phyloP scores from a whole-genome alignment of 2,329 filamentous ascomycete species.

The Chalaropsis ovoidea region DNA sequence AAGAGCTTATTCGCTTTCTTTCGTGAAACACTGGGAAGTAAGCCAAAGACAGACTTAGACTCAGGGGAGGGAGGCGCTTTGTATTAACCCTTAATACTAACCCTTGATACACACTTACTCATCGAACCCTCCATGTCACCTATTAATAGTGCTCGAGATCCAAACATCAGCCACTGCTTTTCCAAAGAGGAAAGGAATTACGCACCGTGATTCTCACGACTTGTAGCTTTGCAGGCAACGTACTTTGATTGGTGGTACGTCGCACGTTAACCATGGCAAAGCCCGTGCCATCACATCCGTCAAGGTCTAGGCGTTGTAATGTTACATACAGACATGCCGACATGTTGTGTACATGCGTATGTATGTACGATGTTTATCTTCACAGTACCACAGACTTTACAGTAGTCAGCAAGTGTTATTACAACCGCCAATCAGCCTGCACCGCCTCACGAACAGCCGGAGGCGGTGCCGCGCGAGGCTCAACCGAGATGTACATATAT shows the following conservation, averaged over 20 bases:
- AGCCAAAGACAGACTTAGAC: too few species aligned
- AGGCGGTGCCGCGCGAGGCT: not conserved
- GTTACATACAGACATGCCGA: not conserved
- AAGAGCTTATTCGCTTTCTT: not conserved
- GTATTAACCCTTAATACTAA: too few species aligned
- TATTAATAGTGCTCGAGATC: too few species aligned
- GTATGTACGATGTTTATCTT: not conserved
- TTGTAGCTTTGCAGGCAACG: not conserved
- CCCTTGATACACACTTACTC: too few species aligned
- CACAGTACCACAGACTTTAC: too few species aligned
- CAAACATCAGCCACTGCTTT: not conserved
- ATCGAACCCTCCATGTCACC: too few species aligned
- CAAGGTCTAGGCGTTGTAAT: not conserved
- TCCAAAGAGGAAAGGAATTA: not conserved
- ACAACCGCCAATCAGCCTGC: not conserved
- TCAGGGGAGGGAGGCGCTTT: too few species aligned
- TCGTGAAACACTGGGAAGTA: too few species aligned
- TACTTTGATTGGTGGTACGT: too few species aligned
- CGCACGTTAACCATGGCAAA: not conserved
- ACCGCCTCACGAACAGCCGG: not conserved
- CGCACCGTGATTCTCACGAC: not conserved
- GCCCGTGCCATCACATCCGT: too few species aligned
- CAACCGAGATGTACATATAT: not conserved
- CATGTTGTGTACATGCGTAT: not conserved
- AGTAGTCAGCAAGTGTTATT: not conserved